Evolutionary conservation across 768 basidiomycete species (phyloP).

Genomic region (Paxillus involutus): DNA sequence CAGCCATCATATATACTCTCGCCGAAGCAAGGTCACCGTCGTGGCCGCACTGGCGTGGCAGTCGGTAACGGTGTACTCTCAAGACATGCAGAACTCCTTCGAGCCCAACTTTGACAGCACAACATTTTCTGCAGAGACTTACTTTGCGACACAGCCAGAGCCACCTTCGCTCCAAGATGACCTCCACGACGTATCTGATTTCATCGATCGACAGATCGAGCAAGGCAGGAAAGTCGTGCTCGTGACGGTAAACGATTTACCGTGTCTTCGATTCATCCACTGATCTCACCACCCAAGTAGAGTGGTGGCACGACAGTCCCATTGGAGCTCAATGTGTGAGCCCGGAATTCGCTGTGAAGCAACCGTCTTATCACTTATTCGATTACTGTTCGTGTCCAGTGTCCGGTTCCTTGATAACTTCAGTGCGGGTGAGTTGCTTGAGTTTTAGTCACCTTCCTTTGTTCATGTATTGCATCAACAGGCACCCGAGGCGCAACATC

Average conservation of each 20-base stretch:
- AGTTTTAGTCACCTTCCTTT: neutral
- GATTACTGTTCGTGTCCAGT: conserved; percentile 41
- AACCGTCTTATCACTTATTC: conserved; percentile 14
- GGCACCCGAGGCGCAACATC: conserved; percentile 97
- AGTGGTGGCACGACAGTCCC: conserved; percentile 99
- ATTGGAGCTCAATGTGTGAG: conserved; percentile 98
- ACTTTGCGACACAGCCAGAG: conserved; percentile 85
- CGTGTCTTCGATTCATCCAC: conserved; percentile 1
- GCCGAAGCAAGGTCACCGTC: too few relatives aligned
- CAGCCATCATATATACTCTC: too few relatives aligned
- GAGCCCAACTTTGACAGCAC: conserved; percentile 7
- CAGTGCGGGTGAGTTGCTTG: conserved; percentile 72
- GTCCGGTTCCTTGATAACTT: conserved; percentile 99
- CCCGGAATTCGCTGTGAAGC: conserved; percentile 14
- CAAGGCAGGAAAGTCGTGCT: conserved; percentile 80
- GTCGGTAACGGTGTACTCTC: too few relatives aligned
- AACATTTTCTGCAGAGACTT: conserved; percentile 81
- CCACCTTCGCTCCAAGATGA: conserved; percentile 74
- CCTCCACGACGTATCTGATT: conserved; percentile 61
- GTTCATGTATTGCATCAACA: conserved; percentile 27
- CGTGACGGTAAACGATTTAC: conserved; percentile 72
- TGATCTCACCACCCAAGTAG: conserved; percentile 41
- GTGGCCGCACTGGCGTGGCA: neutral
- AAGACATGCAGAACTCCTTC: conserved; percentile 18
- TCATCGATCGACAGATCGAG: conserved; percentile 65